These are phyloP conservation scores for Manihot esculenta DNA, from an alignment of 441 rosid species.

Conservation along the genomic window DNA sequence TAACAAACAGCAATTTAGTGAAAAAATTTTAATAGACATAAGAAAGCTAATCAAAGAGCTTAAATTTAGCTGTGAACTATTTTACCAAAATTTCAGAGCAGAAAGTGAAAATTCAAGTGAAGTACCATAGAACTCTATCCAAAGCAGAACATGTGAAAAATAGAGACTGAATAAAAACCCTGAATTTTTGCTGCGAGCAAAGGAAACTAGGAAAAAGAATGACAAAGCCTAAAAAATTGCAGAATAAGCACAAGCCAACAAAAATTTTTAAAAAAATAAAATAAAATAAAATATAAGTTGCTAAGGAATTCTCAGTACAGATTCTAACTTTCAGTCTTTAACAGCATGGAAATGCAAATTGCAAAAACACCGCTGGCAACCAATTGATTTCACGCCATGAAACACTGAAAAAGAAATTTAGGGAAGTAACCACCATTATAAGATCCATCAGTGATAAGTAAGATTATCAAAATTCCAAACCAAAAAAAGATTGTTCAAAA, in stretches of 20 bases:
- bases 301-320: neutral
- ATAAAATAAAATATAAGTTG: too few relatives aligned
- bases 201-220: neutral
- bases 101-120: conserved; percentile 1
- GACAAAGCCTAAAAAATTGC: neutral
- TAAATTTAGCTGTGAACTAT: neutral
- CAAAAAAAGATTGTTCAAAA: neutral
- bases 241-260: neutral
- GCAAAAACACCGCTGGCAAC: neutral
- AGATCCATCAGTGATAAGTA: neutral
- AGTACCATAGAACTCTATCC: neutral
- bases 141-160: neutral
- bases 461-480: neutral
- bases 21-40: neutral
- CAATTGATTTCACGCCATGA: neutral
- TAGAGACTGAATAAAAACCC: neutral
- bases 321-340: neutral
- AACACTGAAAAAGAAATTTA: neutral
- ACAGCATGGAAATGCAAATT: neutral
- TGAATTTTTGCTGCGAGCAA: neutral
- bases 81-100: neutral
- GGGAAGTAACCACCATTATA: neutral
- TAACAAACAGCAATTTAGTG: neutral
- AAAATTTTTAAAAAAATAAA: neutral
- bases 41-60: neutral